Base-by-base conservation (phyloP, 2,329 filamentous ascomycete species). In the Ophiocordyceps camponoti-saundersi region DNA sequence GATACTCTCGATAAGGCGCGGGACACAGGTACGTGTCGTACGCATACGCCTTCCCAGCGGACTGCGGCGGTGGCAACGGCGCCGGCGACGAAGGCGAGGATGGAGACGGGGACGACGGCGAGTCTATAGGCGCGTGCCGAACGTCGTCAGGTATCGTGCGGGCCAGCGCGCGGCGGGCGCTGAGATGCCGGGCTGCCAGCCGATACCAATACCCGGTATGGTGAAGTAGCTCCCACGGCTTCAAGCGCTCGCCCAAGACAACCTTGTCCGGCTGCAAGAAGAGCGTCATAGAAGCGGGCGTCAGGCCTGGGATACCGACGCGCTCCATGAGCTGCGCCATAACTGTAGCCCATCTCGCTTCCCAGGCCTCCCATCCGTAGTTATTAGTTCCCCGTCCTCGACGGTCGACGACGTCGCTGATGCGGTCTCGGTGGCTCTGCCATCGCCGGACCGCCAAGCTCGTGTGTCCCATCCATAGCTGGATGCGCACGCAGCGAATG, bases 311-410 rank as follows among this genome's bases (percentile, higher is more conserved):
- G 13, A 79, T 65, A 20, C 70, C 67, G 23, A 70, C 65, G 50
- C 69, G 73, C 50, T 77, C 70, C 18, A 80, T 70, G 50, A 80
- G 57, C 42, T 75, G 68, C 2, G 75, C 77, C 78, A 82, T 81
- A 13, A 78, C 65, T 21, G 66, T 67, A 16, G 75, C 72, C 78
- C 78, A 82, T 48, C 85, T 75, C 40, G 85, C 80, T 64, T 95
- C 84, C 89, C 90, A 98, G 2, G 90, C 89, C 57, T 87, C 77
- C 85, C 89, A 96, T 6, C 87, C 86, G 60, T 96, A 96, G 53
- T 86, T 94, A 30, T 79, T 77, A 3, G 85, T 88, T 1, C 90
- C 90, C 55, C 85, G 85, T 4, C 88, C 89, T 53, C 83, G 79
- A 18, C 85, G 75, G 57, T 95, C 86, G 16, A 95, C 70, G 46